Percentiles rank a stretch among this genome's conserved stretches.
Conservation (phyloP, 75 land plant genomes). For the Selaginella tamariscina region DNA sequence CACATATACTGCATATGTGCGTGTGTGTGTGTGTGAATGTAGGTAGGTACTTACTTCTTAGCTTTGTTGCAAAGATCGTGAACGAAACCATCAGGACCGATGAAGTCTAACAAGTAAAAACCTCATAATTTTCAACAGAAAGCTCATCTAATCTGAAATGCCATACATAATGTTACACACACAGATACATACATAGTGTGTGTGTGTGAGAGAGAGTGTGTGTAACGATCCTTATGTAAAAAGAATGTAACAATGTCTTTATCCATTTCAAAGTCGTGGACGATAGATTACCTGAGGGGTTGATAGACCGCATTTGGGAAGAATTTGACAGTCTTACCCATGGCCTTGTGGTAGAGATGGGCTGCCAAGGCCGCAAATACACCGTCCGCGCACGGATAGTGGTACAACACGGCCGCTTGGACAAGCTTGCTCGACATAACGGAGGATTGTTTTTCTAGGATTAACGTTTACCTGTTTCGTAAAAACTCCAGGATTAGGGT, state of each 20-base stretch:
- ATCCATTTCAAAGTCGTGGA: neutral
- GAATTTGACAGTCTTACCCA: constrained; percentile 30
- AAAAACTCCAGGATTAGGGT: no score
- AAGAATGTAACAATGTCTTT: neutral
- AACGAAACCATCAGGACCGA: constrained; percentile 67
- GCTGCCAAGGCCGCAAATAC: constrained; percentile 85
- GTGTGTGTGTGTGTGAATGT: neutral
- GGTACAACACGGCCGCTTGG: constrained; percentile 56
- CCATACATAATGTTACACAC: neutral
- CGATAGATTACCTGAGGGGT: constrained; percentile 38
- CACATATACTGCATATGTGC: constrained; percentile 15
- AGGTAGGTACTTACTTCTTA: constrained; percentile 24
- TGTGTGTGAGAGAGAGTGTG: neutral
- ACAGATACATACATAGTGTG: neutral
- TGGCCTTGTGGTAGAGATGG: constrained; percentile 62
- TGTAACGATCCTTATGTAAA: neutral
- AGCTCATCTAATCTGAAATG: constrained; percentile 37
- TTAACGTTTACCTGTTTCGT: no score
- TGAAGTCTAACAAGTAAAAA: constrained; percentile 69
- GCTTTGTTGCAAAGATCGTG: constrained; percentile 44
- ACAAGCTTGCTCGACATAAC: no score
- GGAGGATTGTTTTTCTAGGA: no score
- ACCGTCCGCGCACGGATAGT: constrained; percentile 91
- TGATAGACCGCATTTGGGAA: constrained; percentile 69
- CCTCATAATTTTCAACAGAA: constrained; percentile 34